These are phyloP conservation scores for Musa beccarii DNA, from an alignment of 176 grass and related monocot species.

Conservation along the genomic window DNA sequence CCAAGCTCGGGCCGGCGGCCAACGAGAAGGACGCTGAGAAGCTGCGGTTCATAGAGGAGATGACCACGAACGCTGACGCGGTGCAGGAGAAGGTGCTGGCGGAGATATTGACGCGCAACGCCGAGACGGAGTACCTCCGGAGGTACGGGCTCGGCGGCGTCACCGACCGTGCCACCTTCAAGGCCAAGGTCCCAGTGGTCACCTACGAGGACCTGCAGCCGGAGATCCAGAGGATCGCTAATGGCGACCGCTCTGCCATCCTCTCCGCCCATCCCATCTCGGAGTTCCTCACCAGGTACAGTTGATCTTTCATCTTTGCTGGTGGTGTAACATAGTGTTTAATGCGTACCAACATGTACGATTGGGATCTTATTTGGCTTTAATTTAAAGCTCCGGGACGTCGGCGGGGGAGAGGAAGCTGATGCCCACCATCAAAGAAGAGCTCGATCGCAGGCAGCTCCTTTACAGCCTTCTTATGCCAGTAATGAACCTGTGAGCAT, in stretches of 20 bases:
- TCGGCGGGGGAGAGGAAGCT: slow-evolving; percentile 60
- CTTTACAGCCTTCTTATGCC: slow-evolving; percentile 53
- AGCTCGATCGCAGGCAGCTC: slow-evolving; percentile 40
- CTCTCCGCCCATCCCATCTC: slow-evolving; percentile 44
- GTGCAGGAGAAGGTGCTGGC: slow-evolving; percentile 31
- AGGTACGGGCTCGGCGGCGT: slow-evolving; percentile 29
- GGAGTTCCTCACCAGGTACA: slow-evolving; percentile 52
- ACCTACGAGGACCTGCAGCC: slow-evolving; percentile 59
- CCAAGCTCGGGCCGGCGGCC: neutral
- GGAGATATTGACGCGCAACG: slow-evolving; percentile 48
- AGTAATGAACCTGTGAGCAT: slow-evolving; percentile 38
- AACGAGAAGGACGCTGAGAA: slow-evolving; percentile 10
- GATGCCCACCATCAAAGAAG: slow-evolving; percentile 54
- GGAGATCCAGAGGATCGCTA: slow-evolving; percentile 46
- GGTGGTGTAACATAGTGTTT: neutral
- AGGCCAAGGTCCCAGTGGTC: slow-evolving; percentile 32
- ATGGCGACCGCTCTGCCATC: slow-evolving; percentile 50
- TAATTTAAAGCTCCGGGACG: slow-evolving; percentile 38
- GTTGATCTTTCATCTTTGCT: neutral
- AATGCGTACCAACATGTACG: neutral
- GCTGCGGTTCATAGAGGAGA: slow-evolving; percentile 44
- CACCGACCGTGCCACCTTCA: slow-evolving; percentile 27
- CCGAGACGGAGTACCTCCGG: slow-evolving; percentile 46
- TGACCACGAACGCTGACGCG: slow-evolving; percentile 21
- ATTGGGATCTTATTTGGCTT: neutral